Evolutionary conservation across 441 rosid genomes (phyloP), one percentile per base, ranked within the genome.

Genomic region (Cnidoscolus chayamansa): DNA sequence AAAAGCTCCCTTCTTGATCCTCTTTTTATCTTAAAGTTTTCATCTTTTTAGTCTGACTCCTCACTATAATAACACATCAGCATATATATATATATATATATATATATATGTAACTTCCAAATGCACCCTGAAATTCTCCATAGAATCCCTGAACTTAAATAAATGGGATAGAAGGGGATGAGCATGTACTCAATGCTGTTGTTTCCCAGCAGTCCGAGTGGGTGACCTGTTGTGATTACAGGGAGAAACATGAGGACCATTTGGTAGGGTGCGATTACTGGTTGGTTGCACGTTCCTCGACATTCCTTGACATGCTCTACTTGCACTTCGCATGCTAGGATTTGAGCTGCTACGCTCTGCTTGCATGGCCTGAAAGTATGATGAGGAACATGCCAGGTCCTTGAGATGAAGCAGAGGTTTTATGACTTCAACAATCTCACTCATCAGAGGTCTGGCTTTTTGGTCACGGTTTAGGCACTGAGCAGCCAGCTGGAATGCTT

Each of bases 371-470:
- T 80, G 86, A 69, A 85, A 90, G 81, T 82, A 84, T 76, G 86
- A 86, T 30, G 93, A 87, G 13, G 96, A 88, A 77, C 88, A 88
- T 3, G 93, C 93, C 89, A 87, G 87, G 84, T 90, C 93, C 88
- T 90, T 90, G 12, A 88, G 86, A 73, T 80, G 82, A 1, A 84
- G 89, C 72, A 90, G 84, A 61, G 93, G 92, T 79, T 87, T 89
- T 37, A 90, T 58, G 40, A 77, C 83, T 81, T 89, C 87, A 0
- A 90, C 83, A 20, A 83, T 79, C 66, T 83, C 87, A 53, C 86
- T 82, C 85, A 83, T 83, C 19, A 79, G 58, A 71, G 89, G 89
- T 74, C 89, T 66, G 47, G 83, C 59, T 69, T 81, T 81, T 0
- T 77, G 79, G 13, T 82, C 78, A n/a, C 72, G 68, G 63, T 51